phyloP scores from a whole-genome alignment of 805 yeast genomes.

The Myxozyma nipponensis region DNA sequence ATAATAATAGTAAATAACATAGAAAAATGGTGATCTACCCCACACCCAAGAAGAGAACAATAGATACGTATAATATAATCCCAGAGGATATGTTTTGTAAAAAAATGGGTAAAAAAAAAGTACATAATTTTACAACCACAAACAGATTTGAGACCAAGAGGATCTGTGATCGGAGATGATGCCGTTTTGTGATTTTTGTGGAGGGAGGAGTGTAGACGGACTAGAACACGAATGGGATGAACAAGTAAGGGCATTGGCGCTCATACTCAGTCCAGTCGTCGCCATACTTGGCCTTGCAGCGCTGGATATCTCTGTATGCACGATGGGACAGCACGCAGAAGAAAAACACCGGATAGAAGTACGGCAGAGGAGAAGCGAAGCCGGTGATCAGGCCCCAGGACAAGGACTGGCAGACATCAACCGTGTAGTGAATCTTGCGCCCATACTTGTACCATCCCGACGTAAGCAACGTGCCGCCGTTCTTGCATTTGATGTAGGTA shows the following conservation, averaged over 20 bases:
- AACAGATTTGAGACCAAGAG: no score
- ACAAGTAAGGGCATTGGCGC: conserved; percentile 84
- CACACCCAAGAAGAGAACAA: no score
- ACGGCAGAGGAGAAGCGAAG: conserved; percentile 80
- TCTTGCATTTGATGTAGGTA: conserved; percentile 73
- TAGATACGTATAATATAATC: no score
- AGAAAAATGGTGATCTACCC: no score
- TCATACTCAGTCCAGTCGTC: conserved; percentile 87
- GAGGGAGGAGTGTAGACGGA: no score
- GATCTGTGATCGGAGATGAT: no score
- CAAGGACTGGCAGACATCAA: conserved; percentile 81
- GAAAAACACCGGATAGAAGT: conserved; percentile 94
- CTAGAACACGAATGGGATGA: conserved; percentile 56
- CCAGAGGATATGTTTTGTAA: no score
- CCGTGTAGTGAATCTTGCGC: conserved; percentile 92
- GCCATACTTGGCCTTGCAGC: conserved; percentile 85
- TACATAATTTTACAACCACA: no score
- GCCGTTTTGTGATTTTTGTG: not conserved
- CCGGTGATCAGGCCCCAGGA: conserved; percentile 95
- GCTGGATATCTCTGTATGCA: conserved; percentile 78
- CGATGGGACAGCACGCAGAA: conserved; percentile 83
- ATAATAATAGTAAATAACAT: no score
- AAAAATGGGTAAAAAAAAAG: no score
- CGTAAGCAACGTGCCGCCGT: conserved; percentile 77
- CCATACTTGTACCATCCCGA: conserved; percentile 96